A percentile compares a stretch with the other conserved stretches of the same genome.
phyloP scores from a whole-genome alignment of 495 filamentous ascomycete species.

The Xylaria acuta region DNA sequence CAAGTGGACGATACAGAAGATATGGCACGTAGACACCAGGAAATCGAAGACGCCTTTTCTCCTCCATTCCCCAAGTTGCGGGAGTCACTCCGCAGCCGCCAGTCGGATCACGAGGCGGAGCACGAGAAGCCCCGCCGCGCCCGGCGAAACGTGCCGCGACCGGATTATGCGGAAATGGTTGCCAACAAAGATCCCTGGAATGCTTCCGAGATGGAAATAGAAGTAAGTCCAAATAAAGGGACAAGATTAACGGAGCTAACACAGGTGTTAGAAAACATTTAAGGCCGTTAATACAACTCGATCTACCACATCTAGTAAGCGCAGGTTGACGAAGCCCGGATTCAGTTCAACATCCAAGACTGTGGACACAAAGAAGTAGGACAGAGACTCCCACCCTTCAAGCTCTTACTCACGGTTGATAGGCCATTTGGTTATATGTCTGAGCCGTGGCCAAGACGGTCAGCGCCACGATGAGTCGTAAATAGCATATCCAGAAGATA shows the following conservation, averaged over 20 bases:
- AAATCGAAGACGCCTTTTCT: slow-evolving; percentile 6
- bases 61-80: slow-evolving; percentile 5
- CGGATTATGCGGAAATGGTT: slow-evolving; percentile 41
- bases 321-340: slow-evolving; percentile 19
- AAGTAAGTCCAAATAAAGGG: slow-evolving; percentile 24
- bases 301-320: slow-evolving; percentile 2
- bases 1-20: neutral
- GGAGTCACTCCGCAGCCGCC: slow-evolving; percentile 15
- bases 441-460: slow-evolving; percentile 40
- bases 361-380: slow-evolving; percentile 20
- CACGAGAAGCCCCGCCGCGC: slow-evolving; percentile 37
- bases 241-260: neutral
- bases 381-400: neutral
- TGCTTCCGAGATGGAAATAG: slow-evolving; percentile 31
- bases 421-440: slow-evolving; percentile 42
- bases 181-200: slow-evolving; percentile 41
- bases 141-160: slow-evolving; percentile 32
- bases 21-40: neutral
- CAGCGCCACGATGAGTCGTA: slow-evolving; percentile 34
- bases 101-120: slow-evolving; percentile 29
- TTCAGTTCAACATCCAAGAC: neutral
- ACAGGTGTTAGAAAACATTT: neutral
- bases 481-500: neutral
- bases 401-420: slow-evolving; percentile 19
- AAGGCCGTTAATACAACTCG: neutral